Conservation (phyloP, 306 rosid genomes). For the Cyclanthera cordifolia region DNA sequence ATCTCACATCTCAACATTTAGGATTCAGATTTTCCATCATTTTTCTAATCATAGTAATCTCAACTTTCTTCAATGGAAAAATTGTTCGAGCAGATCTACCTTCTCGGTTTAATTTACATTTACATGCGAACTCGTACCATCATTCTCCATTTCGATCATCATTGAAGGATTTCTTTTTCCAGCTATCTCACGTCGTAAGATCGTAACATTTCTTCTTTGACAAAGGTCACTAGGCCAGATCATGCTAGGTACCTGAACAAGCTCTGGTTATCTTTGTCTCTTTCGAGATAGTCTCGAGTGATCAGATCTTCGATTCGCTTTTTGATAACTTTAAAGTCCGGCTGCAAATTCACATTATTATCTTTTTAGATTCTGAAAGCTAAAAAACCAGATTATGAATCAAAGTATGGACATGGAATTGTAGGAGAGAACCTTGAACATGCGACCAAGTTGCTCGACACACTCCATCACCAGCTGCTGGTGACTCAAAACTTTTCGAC, state of each 20-base stretch:
- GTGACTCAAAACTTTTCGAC: conserved; percentile 67
- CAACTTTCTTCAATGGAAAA: conserved; percentile 2
- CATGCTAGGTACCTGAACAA: conserved; percentile 82
- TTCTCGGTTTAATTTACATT: neutral
- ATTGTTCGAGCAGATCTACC: neutral
- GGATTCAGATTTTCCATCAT: conserved; percentile 5
- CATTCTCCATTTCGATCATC: neutral
- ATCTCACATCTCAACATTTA: conserved; percentile 3
- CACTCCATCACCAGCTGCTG: conserved; percentile 77
- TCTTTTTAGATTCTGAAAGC: neutral
- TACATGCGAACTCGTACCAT: neutral
- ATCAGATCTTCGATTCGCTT: conserved; percentile 93
- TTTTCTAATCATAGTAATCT: neutral
- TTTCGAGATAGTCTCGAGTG: conserved; percentile 87
- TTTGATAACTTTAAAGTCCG: conserved; percentile 83
- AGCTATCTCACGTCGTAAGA: neutral
- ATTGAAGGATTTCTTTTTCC: neutral
- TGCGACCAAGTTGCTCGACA: conserved; percentile 71
- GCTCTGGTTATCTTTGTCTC: conserved; percentile 84
- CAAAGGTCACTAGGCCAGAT: conserved; percentile 17
- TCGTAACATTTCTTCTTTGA: conserved; percentile 13
- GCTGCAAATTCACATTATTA: conserved; percentile 31
- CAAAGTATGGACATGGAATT: conserved; percentile 1
- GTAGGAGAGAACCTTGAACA: conserved; percentile 58
- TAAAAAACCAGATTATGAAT: neutral